Percentiles rank a stretch among this genome's conserved stretches.
Conservation (phyloP, 108 stramenopile species). For the Cyclotella choctawhatcheeana region DNA sequence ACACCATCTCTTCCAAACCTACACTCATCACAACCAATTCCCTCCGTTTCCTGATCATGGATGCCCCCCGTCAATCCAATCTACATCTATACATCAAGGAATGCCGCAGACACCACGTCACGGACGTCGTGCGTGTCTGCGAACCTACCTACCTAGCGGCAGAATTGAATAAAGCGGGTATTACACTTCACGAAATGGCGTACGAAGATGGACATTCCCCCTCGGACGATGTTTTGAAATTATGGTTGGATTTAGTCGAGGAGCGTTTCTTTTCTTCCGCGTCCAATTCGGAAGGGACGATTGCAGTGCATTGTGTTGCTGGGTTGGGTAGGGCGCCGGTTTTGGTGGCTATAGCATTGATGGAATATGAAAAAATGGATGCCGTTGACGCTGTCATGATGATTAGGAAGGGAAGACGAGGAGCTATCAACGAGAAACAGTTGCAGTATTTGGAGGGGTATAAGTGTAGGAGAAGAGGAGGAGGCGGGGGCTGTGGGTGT, state of each 20-base stretch:
- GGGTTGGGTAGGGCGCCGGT: conserved; percentile 98
- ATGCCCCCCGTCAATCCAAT: conserved; percentile 95
- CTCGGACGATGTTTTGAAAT: conserved; percentile 78
- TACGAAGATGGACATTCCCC: conserved; percentile 95
- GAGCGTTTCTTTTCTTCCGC: conserved; percentile 64
- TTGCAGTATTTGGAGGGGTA: conserved; percentile 94
- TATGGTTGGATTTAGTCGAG: conserved; percentile 89
- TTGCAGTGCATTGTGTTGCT: conserved; percentile 99
- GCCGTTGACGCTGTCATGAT: conserved; percentile 92
- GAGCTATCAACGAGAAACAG: conserved; percentile 97
- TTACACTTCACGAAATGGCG: conserved; percentile 91
- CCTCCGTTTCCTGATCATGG: conserved; percentile 97
- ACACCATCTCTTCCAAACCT: conserved; percentile 69
- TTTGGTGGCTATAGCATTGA: conserved; percentile 96
- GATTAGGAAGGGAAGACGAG: conserved; percentile 88
- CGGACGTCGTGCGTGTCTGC: conserved; percentile 92
- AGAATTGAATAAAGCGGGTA: conserved; percentile 87
- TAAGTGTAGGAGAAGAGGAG: conserved; percentile 59
- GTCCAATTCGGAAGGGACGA: conserved; percentile 35
- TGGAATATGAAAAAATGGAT: conserved; percentile 93
- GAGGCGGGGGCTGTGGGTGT: conserved; percentile 27
- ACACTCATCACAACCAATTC: conserved; percentile 57
- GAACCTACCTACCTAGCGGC: conserved; percentile 89
- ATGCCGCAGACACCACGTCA: conserved; percentile 90
- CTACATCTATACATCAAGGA: conserved; percentile 94